Evolutionary conservation across 139 green algal genomes (phyloP).

Genomic region (Pleodorina starrii): DNA sequence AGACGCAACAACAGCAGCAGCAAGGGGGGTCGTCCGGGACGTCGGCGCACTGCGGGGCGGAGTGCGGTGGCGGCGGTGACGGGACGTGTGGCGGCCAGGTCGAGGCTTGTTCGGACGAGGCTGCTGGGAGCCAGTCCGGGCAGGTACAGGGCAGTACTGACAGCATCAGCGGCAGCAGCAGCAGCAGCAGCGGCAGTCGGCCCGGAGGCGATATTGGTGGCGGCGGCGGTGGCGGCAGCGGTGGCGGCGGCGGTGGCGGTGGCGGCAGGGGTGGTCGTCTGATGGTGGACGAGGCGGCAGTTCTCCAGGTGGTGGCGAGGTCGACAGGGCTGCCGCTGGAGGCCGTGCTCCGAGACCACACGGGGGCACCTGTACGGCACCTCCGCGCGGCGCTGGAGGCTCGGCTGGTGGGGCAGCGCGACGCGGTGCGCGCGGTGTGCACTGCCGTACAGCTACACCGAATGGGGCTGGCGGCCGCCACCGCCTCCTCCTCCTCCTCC

Average conservation of each 20-base stretch:
- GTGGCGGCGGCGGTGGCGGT: not conserved
- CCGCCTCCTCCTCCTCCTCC: not conserved
- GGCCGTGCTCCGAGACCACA: conserved; percentile 19
- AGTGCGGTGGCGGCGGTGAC: too few relatives aligned
- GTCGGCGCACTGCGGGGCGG: too few relatives aligned
- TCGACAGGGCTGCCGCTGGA: conserved; percentile 66
- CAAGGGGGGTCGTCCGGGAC: too few relatives aligned
- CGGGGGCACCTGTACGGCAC: conserved; percentile 43
- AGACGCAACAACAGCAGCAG: conserved; percentile 27
- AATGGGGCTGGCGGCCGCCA: conserved; percentile 29
- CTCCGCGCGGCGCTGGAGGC: conserved; percentile 70
- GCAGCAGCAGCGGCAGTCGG: conserved; percentile 6
- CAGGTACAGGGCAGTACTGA: not conserved
- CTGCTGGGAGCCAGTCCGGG: too few relatives aligned
- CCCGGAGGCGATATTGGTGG: not conserved
- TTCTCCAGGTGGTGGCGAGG: conserved; percentile 73
- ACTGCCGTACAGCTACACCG: conserved; percentile 71
- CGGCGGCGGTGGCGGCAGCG: not conserved
- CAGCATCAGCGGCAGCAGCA: not conserved
- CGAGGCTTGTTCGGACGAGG: too few relatives aligned
- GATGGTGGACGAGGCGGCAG: conserved; percentile 39
- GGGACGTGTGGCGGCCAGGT: too few relatives aligned
- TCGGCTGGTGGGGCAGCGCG: conserved; percentile 75
- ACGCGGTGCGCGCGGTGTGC: conserved; percentile 67
- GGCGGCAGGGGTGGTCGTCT: not conserved